Conservation (phyloP, 768 basidiomycete species). For the Mycena kentingensis region DNA sequence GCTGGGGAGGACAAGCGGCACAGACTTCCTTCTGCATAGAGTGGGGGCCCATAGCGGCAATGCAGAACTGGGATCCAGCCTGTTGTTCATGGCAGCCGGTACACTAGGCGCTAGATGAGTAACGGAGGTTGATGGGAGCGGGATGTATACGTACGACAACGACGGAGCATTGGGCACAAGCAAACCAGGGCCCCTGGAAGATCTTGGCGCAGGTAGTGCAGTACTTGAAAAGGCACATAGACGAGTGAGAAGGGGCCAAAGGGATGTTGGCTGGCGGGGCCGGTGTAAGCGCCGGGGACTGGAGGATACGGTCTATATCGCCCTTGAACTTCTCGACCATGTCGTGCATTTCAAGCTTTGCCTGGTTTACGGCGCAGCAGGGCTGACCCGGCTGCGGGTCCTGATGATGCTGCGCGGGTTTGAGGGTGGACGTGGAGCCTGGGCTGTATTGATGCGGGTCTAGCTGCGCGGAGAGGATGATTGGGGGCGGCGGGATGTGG, state of each 20-base stretch:
- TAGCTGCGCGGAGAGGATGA: conserved; percentile 34
- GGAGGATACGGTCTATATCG: conserved; percentile 48
- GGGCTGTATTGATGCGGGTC: conserved; percentile 28
- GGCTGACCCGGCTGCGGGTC: conserved; percentile 22
- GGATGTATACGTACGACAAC: conserved; percentile 35
- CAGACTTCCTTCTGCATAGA: conserved; percentile 30
- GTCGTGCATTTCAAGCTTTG: conserved; percentile 25
- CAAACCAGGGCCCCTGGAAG: conserved; percentile 35
- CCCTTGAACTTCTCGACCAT: conserved; percentile 26
- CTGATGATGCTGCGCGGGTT: conserved; percentile 26
- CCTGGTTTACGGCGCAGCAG: conserved; percentile 23
- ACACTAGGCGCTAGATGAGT: conserved; percentile 34
- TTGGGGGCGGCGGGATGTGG: conserved; percentile 38
- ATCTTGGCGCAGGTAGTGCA: conserved; percentile 39
- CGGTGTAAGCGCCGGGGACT: conserved; percentile 18
- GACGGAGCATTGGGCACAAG: conserved; percentile 39
- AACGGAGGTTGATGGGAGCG: conserved; percentile 2
- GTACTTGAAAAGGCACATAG: conserved; percentile 28
- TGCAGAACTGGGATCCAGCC: conserved; percentile 27
- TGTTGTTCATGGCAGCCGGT: conserved; percentile 30
- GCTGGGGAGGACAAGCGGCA: conserved; percentile 14
- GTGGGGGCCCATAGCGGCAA: conserved; percentile 33
- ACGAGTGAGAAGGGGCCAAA: neutral
- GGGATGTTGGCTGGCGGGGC: conserved; percentile 16
- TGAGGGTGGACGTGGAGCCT: conserved; percentile 17